These are phyloP conservation scores for Heliamphora exappendiculata DNA, from an alignment of 148 eudicot species.

Conservation along the genomic window DNA sequence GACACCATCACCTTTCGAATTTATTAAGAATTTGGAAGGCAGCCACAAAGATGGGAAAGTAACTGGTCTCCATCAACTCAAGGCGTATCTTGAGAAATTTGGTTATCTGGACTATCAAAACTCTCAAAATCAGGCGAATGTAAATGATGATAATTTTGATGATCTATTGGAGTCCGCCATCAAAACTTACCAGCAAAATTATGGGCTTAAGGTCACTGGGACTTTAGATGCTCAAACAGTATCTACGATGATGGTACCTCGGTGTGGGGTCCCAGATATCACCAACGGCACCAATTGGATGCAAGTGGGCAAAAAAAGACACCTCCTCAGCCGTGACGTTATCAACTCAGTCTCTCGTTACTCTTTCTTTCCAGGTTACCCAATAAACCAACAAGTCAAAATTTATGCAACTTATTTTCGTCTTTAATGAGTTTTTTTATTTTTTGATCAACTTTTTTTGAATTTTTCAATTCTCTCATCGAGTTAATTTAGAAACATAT, in stretches of 20 bases:
- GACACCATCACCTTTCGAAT: too few species aligned
- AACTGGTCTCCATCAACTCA: too few species aligned
- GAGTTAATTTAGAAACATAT: too few species aligned
- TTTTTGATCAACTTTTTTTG: too few species aligned
- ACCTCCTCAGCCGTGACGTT: neutral
- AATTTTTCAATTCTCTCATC: too few species aligned
- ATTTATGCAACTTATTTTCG: too few species aligned
- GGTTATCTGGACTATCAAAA: too few species aligned
- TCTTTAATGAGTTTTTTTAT: too few species aligned
- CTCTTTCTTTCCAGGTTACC: conserved; percentile 7
- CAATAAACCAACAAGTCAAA: too few species aligned
- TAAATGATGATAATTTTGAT: conserved; percentile 16
- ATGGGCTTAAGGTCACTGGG: conserved; percentile 15
- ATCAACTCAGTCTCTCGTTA: conserved; percentile 13
- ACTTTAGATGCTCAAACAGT: conserved; percentile 11
- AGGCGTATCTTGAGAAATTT: too few species aligned
- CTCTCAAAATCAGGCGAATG: neutral
- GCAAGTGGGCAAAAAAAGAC: conserved; percentile 3
- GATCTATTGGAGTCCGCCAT: conserved; percentile 20
- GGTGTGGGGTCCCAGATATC: conserved; percentile 18
- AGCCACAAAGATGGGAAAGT: too few species aligned
- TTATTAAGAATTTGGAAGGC: too few species aligned
- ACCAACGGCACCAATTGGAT: neutral
- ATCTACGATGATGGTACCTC: conserved; percentile 16
- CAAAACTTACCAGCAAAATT: conserved; percentile 18